A percentile compares a stretch with the other conserved stretches of the same genome.
Evolutionary conservation across 1,139 yeast species (phyloP).

Genomic region (Kodamaea arcana): DNA sequence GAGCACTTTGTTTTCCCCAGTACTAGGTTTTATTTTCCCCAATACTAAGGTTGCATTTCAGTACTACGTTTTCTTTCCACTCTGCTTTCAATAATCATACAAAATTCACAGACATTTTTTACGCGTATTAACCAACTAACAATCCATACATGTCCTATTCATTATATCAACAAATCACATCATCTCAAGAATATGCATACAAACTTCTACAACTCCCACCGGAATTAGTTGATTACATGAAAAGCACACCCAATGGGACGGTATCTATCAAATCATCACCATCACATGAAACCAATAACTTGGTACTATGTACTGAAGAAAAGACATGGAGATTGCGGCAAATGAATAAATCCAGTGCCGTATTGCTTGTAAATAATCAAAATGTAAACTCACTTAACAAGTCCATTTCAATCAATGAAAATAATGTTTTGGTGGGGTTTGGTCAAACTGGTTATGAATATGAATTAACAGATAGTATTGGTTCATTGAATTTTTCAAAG

Average conservation of each 20-base stretch:
- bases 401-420: slow-evolving; percentile 1
- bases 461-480: slow-evolving; percentile 41
- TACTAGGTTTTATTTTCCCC: no score
- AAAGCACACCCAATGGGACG: slow-evolving; percentile 19
- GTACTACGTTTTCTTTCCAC: no score
- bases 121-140: slow-evolving; percentile 1
- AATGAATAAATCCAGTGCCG: slow-evolving; percentile 83
- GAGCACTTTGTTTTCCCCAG: no score
- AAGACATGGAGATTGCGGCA: slow-evolving; percentile 67
- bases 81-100: no score
- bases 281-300: slow-evolving; percentile 25
- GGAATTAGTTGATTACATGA: slow-evolving; percentile 44
- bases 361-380: slow-evolving; percentile 47
- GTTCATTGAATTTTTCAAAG: slow-evolving; percentile 37
- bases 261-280: slow-evolving; percentile 45
- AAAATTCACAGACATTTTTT: background rate
- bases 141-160: slow-evolving; percentile 6
- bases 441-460: slow-evolving; percentile 46
- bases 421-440: slow-evolving; percentile 31
- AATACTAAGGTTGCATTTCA: no score
- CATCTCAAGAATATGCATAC: slow-evolving; percentile 29
- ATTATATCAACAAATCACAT: slow-evolving; percentile 25
- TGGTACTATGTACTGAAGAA: slow-evolving; percentile 59
- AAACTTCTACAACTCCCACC: slow-evolving; percentile 60
- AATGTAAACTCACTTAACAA: slow-evolving; percentile 14